Conservation (phyloP, 345 rosid species). For the Rhizophora apiculata region DNA sequence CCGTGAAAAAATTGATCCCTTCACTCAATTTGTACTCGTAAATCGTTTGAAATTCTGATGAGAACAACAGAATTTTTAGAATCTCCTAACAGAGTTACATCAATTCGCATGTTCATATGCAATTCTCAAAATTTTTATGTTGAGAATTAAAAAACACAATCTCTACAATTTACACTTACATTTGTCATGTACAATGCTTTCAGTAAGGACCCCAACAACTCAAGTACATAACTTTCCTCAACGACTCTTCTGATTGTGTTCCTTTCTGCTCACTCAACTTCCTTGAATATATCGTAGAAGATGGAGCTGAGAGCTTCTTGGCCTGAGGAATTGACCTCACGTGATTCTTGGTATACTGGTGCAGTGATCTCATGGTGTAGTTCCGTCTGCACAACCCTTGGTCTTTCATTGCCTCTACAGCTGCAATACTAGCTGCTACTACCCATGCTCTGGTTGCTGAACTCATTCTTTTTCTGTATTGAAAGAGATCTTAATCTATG, state of each 20-base stretch:
- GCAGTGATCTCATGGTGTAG: slow-evolving; percentile 33
- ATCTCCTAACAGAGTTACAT: too few species aligned
- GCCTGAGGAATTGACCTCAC: slow-evolving; percentile 40
- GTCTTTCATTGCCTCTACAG: slow-evolving; percentile 60
- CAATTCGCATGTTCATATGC: too few species aligned
- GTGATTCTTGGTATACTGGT: slow-evolving; percentile 44
- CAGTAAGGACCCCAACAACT: slow-evolving; percentile 52
- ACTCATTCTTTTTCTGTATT: slow-evolving; percentile 13
- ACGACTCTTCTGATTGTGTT: slow-evolving; percentile 38
- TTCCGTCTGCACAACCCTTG: slow-evolving; percentile 64
- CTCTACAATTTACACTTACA: too few species aligned
- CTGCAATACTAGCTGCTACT: slow-evolving; percentile 47
- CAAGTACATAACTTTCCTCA: slow-evolving; percentile 47
- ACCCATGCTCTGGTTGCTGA: slow-evolving; percentile 46
- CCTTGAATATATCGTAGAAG: slow-evolving; percentile 21
- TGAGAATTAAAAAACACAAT: too few species aligned
- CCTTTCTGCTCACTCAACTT: slow-evolving; percentile 10
- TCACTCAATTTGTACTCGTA: too few species aligned
- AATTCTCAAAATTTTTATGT: too few species aligned
- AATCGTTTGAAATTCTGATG: too few species aligned
- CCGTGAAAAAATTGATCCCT: too few species aligned
- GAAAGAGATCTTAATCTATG: too few species aligned
- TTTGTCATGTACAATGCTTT: neutral
- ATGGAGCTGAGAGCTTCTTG: slow-evolving; percentile 40
- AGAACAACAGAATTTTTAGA: too few species aligned